Conservation (phyloP, 2,329 filamentous ascomycete species). For the Fusarium falciforme region DNA sequence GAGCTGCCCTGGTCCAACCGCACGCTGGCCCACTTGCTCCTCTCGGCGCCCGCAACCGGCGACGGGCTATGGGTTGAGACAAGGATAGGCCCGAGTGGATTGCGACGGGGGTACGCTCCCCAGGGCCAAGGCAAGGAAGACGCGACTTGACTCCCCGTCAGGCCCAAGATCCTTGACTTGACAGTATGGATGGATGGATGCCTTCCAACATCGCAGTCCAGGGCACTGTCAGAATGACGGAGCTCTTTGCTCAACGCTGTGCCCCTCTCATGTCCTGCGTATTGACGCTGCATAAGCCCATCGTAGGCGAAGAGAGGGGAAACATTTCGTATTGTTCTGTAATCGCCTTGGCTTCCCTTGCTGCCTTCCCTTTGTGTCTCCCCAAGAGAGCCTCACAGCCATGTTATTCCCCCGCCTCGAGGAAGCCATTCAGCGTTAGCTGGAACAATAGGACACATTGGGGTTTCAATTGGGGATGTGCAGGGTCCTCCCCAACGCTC, state of each 20-base stretch:
- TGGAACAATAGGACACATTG: slow-evolving; percentile 10
- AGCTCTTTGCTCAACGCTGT: slow-evolving; percentile 27
- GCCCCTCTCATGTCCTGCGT: slow-evolving; percentile 10
- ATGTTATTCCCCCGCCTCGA: background rate
- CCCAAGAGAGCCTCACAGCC: slow-evolving; percentile 4
- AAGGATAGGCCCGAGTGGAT: slow-evolving; percentile 1
- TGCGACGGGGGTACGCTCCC: slow-evolving; percentile 20
- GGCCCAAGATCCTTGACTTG: slow-evolving; percentile 7
- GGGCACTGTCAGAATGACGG: slow-evolving; percentile 35
- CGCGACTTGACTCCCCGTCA: background rate
- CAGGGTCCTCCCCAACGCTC: slow-evolving; percentile 26
- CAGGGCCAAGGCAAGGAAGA: slow-evolving; percentile 19
- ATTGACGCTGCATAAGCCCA: slow-evolving; percentile 6
- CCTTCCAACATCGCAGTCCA: background rate
- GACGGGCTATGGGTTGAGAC: slow-evolving; percentile 11
- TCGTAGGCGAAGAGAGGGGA: slow-evolving; percentile 3
- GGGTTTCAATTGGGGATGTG: slow-evolving; percentile 21
- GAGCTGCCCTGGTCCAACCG: slow-evolving; percentile 12
- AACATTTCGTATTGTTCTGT: background rate
- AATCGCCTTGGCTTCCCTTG: background rate
- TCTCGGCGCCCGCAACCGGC: slow-evolving; percentile 31
- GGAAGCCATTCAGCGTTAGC: slow-evolving; percentile 5
- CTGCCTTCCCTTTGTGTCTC: background rate
- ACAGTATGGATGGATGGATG: background rate
- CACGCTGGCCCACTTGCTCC: slow-evolving; percentile 17